These are phyloP conservation scores for Chlorella sp. DNA, from an alignment of 139 green algal genomes.

Conservation along the genomic window DNA sequence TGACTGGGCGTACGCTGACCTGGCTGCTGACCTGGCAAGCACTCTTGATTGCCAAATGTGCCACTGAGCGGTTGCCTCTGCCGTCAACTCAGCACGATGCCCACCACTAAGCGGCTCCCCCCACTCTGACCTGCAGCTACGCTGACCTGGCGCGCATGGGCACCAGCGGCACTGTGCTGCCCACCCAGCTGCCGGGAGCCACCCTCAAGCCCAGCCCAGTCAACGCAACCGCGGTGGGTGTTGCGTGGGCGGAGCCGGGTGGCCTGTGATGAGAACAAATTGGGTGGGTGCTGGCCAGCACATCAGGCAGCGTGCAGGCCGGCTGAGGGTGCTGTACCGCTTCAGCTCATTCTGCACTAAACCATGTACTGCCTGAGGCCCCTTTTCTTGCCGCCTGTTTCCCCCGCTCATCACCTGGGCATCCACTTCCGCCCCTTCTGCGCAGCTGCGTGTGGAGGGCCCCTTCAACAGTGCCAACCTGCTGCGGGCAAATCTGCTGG, in stretches of 20 bases:
- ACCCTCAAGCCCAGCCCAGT: background rate
- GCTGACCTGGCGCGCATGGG: background rate
- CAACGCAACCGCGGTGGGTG: constrained; percentile 19
- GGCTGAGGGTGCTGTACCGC: background rate
- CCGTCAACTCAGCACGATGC: too few relatives aligned
- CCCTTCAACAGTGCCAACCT: background rate
- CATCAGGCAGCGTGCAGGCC: background rate
- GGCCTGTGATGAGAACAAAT: too few relatives aligned
- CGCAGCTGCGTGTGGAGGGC: constrained; percentile 20
- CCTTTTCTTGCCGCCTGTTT: too few relatives aligned
- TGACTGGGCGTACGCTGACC: background rate
- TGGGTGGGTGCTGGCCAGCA: too few relatives aligned
- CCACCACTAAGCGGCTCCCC: too few relatives aligned
- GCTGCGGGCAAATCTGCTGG: background rate
- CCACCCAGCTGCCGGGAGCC: background rate
- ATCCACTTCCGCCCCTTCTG: background rate
- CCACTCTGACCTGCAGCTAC: background rate
- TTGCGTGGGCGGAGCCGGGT: too few relatives aligned
- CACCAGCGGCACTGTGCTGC: background rate
- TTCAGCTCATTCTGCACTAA: background rate
- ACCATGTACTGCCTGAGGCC: too few relatives aligned
- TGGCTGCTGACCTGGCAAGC: background rate
- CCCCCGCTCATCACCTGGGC: too few relatives aligned
- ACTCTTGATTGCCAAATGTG: too few relatives aligned
- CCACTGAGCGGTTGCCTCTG: background rate